These are phyloP conservation scores for Sanghuangporus sanghuang DNA, from an alignment of 1,284 basidiomycete genomes.

Conservation along the genomic window DNA sequence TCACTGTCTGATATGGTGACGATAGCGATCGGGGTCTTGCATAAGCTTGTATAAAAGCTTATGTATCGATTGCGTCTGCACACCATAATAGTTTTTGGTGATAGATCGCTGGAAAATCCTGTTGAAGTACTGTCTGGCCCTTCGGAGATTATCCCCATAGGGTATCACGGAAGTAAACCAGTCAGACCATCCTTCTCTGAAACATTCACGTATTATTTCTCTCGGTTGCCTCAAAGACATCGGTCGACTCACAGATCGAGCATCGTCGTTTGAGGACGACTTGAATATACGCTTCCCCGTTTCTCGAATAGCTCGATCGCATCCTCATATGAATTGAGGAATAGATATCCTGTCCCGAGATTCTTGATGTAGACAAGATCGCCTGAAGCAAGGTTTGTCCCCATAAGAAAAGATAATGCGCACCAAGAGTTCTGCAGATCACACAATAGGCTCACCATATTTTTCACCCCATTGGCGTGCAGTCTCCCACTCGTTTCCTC, in stretches of 20 bases:
- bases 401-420: neutral
- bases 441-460: conserved; percentile 16
- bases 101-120: neutral
- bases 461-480: conserved; percentile 18
- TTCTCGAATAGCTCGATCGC: conserved; percentile 23
- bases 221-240: neutral
- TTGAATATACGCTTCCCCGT: conserved; percentile 19
- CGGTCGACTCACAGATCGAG: neutral
- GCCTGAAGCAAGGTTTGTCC: neutral
- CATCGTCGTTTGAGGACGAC: neutral
- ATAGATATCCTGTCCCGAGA: conserved; percentile 19
- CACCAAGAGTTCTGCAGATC: neutral
- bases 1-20: conserved; percentile 1
- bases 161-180: conserved; percentile 8
- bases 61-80: neutral
- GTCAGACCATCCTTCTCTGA: conserved; percentile 10
- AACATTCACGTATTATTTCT: no score
- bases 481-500: conserved; percentile 14
- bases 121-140: neutral
- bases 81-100: neutral
- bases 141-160: neutral
- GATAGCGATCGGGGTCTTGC: neutral
- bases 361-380: conserved; percentile 23
- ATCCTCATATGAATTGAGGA: conserved; percentile 22
- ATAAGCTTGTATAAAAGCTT: neutral